Evolutionary conservation across 23 red algal genomes (phyloP).

Genomic region (Gracilaria gracilis): DNA sequence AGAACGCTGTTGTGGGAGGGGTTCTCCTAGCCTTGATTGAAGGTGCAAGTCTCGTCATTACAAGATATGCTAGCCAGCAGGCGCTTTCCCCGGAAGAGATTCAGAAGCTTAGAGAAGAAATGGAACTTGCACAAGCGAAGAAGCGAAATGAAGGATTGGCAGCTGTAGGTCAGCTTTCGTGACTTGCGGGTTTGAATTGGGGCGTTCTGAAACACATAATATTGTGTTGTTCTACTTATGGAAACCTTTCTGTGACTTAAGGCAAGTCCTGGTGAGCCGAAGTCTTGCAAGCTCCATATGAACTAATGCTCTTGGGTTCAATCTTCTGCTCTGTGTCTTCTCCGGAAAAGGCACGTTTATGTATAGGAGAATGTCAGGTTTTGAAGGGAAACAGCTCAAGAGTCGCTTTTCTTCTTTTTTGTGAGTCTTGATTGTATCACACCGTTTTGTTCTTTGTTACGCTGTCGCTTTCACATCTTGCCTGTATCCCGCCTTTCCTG

Average conservation of each 20-base stretch:
- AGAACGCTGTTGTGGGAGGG: constrained; percentile 84
- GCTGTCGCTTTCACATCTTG: not conserved
- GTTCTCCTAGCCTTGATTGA: constrained; percentile 96
- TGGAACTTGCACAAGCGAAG: constrained; percentile 43
- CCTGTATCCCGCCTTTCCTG: not conserved
- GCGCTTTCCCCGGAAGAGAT: constrained; percentile 48
- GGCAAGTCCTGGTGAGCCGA: not conserved
- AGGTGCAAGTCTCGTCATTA: constrained; percentile 82
- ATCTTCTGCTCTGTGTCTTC: not conserved
- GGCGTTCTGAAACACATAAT: not conserved
- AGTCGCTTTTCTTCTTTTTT: not conserved
- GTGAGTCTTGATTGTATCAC: not conserved
- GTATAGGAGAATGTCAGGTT: not conserved
- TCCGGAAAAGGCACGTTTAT: not conserved
- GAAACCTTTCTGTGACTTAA: not conserved
- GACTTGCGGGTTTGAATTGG: not conserved
- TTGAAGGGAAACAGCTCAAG: not conserved
- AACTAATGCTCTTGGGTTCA: not conserved
- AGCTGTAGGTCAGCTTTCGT: constrained; percentile 29
- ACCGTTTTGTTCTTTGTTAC: not conserved
- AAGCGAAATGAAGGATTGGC: constrained; percentile 45
- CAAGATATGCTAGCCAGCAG: constrained; percentile 38
- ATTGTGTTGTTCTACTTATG: not conserved
- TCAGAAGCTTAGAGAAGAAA: constrained; percentile 57
- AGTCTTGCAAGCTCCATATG: not conserved